Evolutionary conservation across 257 asterid species (phyloP).

Genomic region (Solanum pinnatisectum): DNA sequence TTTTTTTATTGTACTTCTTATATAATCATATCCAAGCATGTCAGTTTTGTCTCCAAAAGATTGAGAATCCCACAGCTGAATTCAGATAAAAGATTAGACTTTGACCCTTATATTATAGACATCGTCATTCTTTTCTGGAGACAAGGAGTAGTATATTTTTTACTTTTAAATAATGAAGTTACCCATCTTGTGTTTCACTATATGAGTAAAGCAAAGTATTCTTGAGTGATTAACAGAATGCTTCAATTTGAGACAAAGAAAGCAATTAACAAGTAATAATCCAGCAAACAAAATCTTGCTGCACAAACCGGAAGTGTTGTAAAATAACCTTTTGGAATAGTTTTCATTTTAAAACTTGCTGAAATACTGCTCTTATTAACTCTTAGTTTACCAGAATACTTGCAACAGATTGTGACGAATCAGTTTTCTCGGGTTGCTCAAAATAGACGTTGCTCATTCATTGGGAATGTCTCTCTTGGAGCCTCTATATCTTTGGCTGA

Average conservation of each 20-base stretch:
- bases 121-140: background rate
- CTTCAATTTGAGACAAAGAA: background rate
- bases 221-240: background rate
- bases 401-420: constrained; percentile 71
- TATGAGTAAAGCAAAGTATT: background rate
- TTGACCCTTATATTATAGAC: background rate
- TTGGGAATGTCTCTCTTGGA: constrained; percentile 83
- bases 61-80: background rate
- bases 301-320: background rate
- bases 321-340: background rate
- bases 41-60: background rate
- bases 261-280: background rate
- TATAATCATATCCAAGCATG: background rate
- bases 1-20: background rate
- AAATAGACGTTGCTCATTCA: constrained; percentile 67
- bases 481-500: constrained; percentile 61
- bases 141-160: background rate
- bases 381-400: constrained; percentile 26
- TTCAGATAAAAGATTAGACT: background rate
- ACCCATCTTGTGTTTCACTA: background rate
- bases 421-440: constrained; percentile 77
- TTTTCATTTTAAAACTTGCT: background rate
- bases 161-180: background rate
- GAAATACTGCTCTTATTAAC: constrained; percentile 16
- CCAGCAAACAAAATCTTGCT: background rate